Evolutionary conservation across 2,329 filamentous ascomycete genomes (phyloP).

Genomic region (Hypomyces rosellus): DNA sequence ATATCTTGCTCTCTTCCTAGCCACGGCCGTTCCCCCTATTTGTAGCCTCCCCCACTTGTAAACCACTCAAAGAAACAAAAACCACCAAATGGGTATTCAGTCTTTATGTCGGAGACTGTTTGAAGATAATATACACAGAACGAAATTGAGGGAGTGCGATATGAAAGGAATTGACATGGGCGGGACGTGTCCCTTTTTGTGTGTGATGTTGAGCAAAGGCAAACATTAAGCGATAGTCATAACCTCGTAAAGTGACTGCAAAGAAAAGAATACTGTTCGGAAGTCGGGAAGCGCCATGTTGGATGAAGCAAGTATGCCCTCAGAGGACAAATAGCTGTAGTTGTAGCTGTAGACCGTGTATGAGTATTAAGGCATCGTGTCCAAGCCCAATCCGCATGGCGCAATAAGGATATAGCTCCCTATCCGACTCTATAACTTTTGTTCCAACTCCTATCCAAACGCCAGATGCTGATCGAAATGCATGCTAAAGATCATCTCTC

Average conservation of each 20-base stretch:
- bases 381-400: conserved; percentile 2
- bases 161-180: conserved; percentile 12
- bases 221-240: conserved; percentile 31
- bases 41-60: conserved; percentile 7
- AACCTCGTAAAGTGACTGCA: conserved; percentile 24
- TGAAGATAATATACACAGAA: conserved; percentile 27
- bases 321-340: not conserved
- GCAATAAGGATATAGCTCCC: conserved; percentile 8
- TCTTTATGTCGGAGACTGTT: conserved; percentile 22
- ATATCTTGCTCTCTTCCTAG: not conserved
- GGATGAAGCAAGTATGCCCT: not conserved
- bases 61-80: conserved; percentile 3
- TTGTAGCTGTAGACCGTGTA: conserved; percentile 2
- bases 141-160: conserved; percentile 3
- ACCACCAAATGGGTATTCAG: conserved; percentile 14
- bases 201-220: conserved; percentile 11
- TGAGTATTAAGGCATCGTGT: not conserved
- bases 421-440: not conserved
- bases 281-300: too few relatives aligned
- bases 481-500: conserved; percentile 18
- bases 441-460: conserved; percentile 29
- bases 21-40: not conserved
- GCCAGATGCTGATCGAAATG: conserved; percentile 26
- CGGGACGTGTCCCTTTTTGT: conserved; percentile 1
- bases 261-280: conserved; percentile 8